These are phyloP conservation scores for Tothia fuscella DNA, from an alignment of 2,329 filamentous ascomycete species.

Conservation along the genomic window DNA sequence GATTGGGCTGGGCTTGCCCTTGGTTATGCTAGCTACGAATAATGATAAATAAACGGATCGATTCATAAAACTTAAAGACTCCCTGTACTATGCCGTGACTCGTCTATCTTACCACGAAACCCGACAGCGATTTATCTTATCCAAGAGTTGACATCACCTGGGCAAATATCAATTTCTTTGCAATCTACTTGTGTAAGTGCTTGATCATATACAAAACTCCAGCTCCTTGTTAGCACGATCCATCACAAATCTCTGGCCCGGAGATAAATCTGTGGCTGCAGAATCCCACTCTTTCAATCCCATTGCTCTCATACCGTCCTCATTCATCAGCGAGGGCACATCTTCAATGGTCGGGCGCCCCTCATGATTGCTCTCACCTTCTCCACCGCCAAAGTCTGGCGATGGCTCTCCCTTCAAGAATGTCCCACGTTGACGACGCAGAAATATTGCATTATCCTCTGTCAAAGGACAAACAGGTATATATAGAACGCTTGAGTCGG, in stretches of 20 bases:
- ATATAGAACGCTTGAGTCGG: conserved; percentile 76
- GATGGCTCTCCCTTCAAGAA: conserved; percentile 49
- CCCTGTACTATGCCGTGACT: no score
- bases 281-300: conserved; percentile 41
- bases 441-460: conserved; percentile 49
- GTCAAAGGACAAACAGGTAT: conserved; percentile 80
- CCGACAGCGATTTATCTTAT: no score
- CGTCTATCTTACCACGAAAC: no score
- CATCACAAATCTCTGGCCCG: conserved; percentile 40
- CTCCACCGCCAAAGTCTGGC: conserved; percentile 44
- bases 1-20: no score
- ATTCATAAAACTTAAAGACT: no score
- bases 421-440: conserved; percentile 52
- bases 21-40: no score
- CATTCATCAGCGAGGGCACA: conserved; percentile 26
- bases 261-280: conserved; percentile 32
- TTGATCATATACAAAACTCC: conserved; percentile 18
- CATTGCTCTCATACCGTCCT: conserved; percentile 43
- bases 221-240: conserved; percentile 41
- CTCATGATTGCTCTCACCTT: conserved; percentile 46
- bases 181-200: no score
- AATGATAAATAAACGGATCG: no score
- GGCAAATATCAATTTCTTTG: no score
- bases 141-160: no score
- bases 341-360: conserved; percentile 29